These are phyloP conservation scores for Cucurbitaria berberidis DNA, from an alignment of 2,329 filamentous ascomycete species.

Conservation along the genomic window DNA sequence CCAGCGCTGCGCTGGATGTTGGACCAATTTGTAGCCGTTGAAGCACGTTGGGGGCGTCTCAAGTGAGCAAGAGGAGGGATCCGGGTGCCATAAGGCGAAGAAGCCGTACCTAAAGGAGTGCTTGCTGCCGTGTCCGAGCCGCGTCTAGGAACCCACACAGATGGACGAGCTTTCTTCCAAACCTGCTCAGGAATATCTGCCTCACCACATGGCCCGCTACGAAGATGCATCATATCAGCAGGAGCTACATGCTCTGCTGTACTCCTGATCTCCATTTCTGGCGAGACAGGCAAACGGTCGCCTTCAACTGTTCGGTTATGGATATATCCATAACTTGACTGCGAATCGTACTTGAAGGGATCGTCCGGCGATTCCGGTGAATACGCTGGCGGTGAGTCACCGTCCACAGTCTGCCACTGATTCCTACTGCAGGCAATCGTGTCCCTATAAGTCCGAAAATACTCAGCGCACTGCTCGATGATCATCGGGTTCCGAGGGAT, in stretches of 20 bases:
- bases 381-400: conserved; percentile 6
- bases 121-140: conserved; percentile 4
- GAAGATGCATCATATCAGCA: background rate
- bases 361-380: background rate
- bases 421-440: conserved; percentile 8
- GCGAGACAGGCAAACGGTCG: background rate
- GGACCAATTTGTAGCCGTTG: background rate
- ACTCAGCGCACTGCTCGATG: conserved; percentile 19
- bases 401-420: conserved; percentile 15
- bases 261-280: background rate
- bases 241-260: background rate
- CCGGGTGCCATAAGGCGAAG: no score
- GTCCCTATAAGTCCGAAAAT: conserved; percentile 8
- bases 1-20: conserved; percentile 1
- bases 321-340: background rate
- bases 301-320: background rate
- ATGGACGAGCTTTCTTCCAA: conserved; percentile 21
- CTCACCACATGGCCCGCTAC: background rate
- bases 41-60: background rate
- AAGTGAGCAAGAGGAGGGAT: background rate
- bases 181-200: conserved; percentile 18
- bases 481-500: conserved; percentile 16
- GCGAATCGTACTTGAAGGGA: background rate
- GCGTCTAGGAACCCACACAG: conserved; percentile 1
- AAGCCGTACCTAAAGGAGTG: conserved; percentile 21